A percentile compares a stretch with the other conserved stretches of the same genome.
Evolutionary conservation across 169 alveolate species (phyloP).

Genomic region (Eimeria mitis): DNA sequence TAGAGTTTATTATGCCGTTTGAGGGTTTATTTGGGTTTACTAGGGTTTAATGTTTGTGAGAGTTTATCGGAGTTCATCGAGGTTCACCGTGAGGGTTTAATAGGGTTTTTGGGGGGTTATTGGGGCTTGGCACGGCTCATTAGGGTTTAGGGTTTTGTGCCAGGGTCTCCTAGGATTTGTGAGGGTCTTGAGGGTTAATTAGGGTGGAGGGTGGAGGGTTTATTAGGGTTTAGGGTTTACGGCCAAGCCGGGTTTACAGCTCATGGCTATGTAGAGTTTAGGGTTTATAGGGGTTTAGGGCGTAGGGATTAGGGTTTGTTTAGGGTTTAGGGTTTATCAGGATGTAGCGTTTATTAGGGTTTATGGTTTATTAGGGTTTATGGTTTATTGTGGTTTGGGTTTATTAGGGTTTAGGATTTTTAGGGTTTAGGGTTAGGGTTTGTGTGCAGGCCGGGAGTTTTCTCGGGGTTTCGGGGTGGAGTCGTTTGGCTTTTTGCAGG

Average conservation of each 20-base stretch:
- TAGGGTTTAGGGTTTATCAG: no score
- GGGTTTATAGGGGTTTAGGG: not conserved
- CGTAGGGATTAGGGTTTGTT: no score
- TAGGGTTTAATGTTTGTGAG: not conserved
- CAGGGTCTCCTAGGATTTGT: not conserved
- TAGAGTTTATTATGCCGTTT: not conserved
- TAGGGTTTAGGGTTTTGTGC: no score
- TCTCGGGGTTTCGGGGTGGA: constrained; percentile 59
- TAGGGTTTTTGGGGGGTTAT: no score
- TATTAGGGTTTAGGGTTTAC: not conserved
- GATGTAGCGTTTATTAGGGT: no score
- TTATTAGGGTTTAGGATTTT: no score
- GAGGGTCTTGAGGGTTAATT: not conserved
- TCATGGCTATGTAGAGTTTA: no score
- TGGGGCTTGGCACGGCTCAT: no score
- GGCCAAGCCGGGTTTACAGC: not conserved
- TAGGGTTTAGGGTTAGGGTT: constrained; percentile 12
- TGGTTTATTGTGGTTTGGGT: no score
- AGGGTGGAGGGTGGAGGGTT: not conserved
- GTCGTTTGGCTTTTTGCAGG: constrained; percentile 39
- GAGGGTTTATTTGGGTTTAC: not conserved
- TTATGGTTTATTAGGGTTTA: no score
- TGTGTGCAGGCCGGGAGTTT: constrained; percentile 36
- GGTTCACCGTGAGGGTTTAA: no score
- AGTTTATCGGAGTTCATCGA: not conserved